Conservation (phyloP, 164 flowering plant genomes). For the Vitis labrusca region DNA sequence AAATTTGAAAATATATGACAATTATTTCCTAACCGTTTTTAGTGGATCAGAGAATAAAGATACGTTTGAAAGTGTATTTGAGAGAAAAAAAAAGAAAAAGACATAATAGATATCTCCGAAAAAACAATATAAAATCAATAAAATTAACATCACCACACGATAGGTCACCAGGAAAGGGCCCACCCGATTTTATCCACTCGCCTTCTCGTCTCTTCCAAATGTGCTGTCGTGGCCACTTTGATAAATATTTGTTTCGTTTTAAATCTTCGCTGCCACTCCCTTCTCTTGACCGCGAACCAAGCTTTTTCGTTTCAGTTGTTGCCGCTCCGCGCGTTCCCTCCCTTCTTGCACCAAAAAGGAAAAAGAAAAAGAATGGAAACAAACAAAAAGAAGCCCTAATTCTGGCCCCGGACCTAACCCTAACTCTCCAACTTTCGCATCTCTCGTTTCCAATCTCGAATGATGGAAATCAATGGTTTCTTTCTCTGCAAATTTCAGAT, state of each 20-base stretch:
- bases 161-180: neutral
- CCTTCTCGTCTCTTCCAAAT: conserved; percentile 22
- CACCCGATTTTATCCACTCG: conserved; percentile 1
- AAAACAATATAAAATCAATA: too few relatives aligned
- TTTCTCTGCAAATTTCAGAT: conserved; percentile 14
- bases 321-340: too few relatives aligned
- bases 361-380: too few relatives aligned
- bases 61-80: too few relatives aligned
- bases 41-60: too few relatives aligned
- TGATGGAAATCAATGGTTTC: neutral
- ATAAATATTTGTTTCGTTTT: neutral
- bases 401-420: neutral
- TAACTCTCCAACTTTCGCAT: neutral
- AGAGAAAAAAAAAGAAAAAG: too few relatives aligned
- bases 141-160: neutral
- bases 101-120: too few relatives aligned
- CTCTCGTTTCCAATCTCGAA: neutral
- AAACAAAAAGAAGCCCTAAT: too few relatives aligned
- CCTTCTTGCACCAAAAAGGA: too few relatives aligned
- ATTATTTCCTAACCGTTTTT: too few relatives aligned
- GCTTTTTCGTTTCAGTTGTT: too few relatives aligned
- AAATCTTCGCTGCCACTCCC: conserved; percentile 1
- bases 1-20: too few relatives aligned
- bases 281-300: neutral
- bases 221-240: neutral